Conservation (phyloP, 148 eudicot species). For the Silene latifolia region DNA sequence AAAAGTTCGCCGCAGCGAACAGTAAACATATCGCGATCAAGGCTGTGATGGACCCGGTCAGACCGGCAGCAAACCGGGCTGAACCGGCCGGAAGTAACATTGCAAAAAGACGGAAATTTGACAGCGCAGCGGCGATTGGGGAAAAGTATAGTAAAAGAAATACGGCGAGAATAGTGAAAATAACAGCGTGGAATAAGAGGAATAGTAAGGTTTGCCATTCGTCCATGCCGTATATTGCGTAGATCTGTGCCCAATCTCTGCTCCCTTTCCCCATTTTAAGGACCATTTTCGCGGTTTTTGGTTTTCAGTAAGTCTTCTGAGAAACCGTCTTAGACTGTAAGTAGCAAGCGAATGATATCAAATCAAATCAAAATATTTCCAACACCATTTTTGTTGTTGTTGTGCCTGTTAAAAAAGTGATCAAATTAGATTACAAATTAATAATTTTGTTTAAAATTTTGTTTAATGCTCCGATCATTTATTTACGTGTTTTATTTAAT, state of each 20-base stretch:
- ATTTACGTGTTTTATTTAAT: no score
- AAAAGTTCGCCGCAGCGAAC: conserved; percentile 65
- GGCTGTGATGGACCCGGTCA: conserved; percentile 73
- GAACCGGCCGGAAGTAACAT: conserved; percentile 40
- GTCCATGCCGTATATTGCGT: conserved; percentile 84
- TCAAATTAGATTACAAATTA: no score
- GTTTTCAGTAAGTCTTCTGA: no score
- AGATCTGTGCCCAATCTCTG: conserved; percentile 94
- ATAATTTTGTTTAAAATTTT: no score
- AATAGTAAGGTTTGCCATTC: conserved; percentile 71
- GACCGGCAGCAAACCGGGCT: conserved; percentile 60
- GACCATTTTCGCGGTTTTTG: background rate
- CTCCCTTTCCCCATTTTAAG: conserved; percentile 52
- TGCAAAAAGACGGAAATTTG: conserved; percentile 32
- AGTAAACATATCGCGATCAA: conserved; percentile 64
- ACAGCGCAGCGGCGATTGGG: conserved; percentile 29
- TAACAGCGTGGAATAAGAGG: conserved; percentile 49
- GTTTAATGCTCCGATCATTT: no score
- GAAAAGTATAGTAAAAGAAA: conserved; percentile 52
- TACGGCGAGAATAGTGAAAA: conserved; percentile 49
- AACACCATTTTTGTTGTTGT: no score
- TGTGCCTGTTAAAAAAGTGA: no score
- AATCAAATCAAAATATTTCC: no score
- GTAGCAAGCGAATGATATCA: no score
- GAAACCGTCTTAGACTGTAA: no score